Conservation (phyloP, 73 alveolate genomes). For the Uronychia setigera region DNA sequence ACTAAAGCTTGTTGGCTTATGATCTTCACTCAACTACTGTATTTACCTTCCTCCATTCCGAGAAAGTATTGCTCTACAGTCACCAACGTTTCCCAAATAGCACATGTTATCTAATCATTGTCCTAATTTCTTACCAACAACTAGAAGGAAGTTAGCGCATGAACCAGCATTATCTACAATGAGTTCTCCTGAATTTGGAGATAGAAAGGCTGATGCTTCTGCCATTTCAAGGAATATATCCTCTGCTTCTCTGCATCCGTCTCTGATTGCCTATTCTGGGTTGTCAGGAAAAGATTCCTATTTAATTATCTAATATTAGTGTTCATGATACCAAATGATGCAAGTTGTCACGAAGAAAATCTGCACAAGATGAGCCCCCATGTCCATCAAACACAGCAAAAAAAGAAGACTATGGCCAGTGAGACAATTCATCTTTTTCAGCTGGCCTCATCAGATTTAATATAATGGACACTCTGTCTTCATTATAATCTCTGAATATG, state of each 20-base stretch:
- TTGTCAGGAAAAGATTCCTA: conserved; percentile 50
- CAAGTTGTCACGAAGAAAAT: conserved; percentile 50
- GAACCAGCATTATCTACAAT: conserved; percentile 75
- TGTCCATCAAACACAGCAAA: conserved; percentile 64
- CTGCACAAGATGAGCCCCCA: conserved; percentile 62
- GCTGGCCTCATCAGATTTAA: conserved; percentile 63
- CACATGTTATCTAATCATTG: conserved; percentile 53
- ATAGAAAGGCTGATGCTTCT: conserved; percentile 19
- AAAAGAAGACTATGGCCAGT: conserved; percentile 61
- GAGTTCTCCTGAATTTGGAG: conserved; percentile 23
- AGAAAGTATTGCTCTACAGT: conserved; percentile 58
- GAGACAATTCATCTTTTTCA: conserved; percentile 35
- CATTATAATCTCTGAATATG: conserved; percentile 71
- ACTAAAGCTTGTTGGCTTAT: conserved; percentile 75
- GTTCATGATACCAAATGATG: conserved; percentile 49
- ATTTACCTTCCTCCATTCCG: conserved; percentile 32
- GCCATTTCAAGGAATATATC: conserved; percentile 50
- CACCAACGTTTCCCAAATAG: conserved; percentile 64
- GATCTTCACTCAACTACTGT: conserved; percentile 57
- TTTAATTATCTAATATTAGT: conserved; percentile 41
- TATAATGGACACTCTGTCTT: conserved; percentile 71
- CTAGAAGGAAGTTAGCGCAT: conserved; percentile 70
- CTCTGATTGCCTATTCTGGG: conserved; percentile 43
- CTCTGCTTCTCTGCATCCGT: conserved; percentile 65
- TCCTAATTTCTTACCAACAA: conserved; percentile 75